Percentiles rank a stretch among this genome's conserved stretches.
Conservation (phyloP, 2,329 filamentous ascomycete species). For the Penicillium sp. region DNA sequence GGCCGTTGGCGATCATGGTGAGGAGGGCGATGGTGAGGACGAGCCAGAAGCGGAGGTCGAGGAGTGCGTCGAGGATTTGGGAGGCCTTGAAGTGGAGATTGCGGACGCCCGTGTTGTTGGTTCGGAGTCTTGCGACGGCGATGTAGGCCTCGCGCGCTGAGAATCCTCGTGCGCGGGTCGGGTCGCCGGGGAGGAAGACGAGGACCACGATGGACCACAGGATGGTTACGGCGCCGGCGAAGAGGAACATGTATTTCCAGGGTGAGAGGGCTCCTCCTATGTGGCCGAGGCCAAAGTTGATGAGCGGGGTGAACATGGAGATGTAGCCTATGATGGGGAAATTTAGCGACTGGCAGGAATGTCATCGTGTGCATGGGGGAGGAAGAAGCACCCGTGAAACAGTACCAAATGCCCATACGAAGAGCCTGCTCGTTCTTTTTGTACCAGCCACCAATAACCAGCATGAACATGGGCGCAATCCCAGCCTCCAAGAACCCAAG, state of each 20-base stretch:
- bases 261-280: conserved; percentile 45
- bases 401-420: conserved; percentile 17
- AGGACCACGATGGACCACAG: conserved; percentile 46
- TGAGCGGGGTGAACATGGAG: conserved; percentile 51
- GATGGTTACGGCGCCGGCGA: conserved; percentile 49
- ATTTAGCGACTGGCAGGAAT: conserved; percentile 44
- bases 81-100: conserved; percentile 52
- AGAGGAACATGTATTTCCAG: conserved; percentile 51
- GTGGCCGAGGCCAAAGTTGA: conserved; percentile 56
- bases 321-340: conserved; percentile 46
- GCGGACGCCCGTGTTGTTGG: conserved; percentile 36
- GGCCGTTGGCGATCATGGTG: conserved; percentile 52
- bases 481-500: conserved; percentile 62
- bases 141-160: conserved; percentile 37
- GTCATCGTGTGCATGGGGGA: not conserved
- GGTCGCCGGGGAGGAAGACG: conserved; percentile 48
- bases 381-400: not conserved
- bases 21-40: conserved; percentile 46
- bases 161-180: conserved; percentile 49
- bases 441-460: conserved; percentile 50
- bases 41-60: conserved; percentile 20
- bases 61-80: conserved; percentile 40
- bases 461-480: conserved; percentile 63
- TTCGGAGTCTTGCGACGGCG: conserved; percentile 31
- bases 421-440: conserved; percentile 48